Percentiles rank a stretch among this genome's conserved stretches.
These are phyloP conservation scores for Saccharomycopsis sp. DNA, from an alignment of 805 yeast genomes.

Conservation along the genomic window DNA sequence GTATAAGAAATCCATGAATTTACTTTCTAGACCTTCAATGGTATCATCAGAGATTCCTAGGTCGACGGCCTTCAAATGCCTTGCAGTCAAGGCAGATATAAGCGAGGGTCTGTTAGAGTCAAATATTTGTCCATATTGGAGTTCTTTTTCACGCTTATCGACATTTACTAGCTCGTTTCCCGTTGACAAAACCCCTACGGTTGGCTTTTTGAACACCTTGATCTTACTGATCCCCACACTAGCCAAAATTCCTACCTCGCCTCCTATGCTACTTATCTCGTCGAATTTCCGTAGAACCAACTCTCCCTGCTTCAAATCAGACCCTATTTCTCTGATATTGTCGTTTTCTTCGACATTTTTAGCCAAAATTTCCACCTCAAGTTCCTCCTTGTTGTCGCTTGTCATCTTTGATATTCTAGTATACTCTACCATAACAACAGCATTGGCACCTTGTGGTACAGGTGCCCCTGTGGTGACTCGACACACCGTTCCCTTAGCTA, in stretches of 20 bases:
- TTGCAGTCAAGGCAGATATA: conserved; percentile 29
- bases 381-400: conserved; percentile 38
- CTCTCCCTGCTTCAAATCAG: conserved; percentile 38
- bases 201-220: conserved; percentile 36
- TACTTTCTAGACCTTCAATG: conserved; percentile 25
- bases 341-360: conserved; percentile 34
- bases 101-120: conserved; percentile 47
- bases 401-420: conserved; percentile 33
- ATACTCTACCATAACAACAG: conserved; percentile 50
- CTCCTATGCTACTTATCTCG: conserved; percentile 36
- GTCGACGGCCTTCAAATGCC: conserved; percentile 37
- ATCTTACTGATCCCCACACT: conserved; percentile 38
- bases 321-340: conserved; percentile 42
- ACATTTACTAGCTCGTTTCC: conserved; percentile 44
- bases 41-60: conserved; percentile 45
- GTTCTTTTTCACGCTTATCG: conserved; percentile 6
- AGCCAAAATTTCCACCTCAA: conserved; percentile 35
- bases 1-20: conserved; percentile 27
- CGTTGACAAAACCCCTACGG: conserved; percentile 42
- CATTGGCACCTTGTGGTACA: conserved; percentile 45
- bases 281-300: conserved; percentile 33
- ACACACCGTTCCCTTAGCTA: conserved; percentile 34
- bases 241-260: conserved; percentile 43
- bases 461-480: conserved; percentile 54
- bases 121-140: conserved; percentile 39